phyloP scores from a whole-genome alignment of 2,329 filamentous ascomycete genomes.

The Penicillium sp. region DNA sequence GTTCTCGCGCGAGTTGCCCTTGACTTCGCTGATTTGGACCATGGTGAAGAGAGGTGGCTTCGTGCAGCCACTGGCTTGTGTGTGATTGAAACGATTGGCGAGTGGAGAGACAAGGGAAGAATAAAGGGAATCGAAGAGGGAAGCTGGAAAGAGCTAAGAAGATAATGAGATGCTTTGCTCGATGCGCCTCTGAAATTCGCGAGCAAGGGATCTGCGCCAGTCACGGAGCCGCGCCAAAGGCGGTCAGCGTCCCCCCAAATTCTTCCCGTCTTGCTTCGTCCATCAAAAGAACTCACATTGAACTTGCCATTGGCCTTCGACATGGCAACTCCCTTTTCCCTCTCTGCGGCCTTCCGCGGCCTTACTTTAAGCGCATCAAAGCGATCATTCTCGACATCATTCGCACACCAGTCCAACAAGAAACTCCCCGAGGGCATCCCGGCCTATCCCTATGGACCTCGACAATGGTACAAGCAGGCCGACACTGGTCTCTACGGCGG shows the following conservation, averaged over 20 bases:
- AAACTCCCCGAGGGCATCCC: conserved; percentile 38
- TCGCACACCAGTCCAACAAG: conserved; percentile 29
- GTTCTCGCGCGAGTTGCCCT: conserved; percentile 90
- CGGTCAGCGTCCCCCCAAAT: conserved; percentile 36
- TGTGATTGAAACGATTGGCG: conserved; percentile 3
- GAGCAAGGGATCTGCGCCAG: conserved; percentile 30
- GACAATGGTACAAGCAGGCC: conserved; percentile 43
- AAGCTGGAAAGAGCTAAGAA: conserved; percentile 10
- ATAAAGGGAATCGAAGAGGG: not conserved
- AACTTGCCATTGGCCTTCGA: conserved; percentile 4
- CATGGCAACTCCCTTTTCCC: conserved; percentile 33
- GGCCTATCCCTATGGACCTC: conserved; percentile 45
- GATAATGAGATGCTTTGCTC: conserved; percentile 12
- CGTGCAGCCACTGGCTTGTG: conserved; percentile 18
- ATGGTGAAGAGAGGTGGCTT: conserved; percentile 46
- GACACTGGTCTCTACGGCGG: conserved; percentile 48
- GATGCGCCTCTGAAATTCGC: conserved; percentile 32
- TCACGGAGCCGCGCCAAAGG: conserved; percentile 27
- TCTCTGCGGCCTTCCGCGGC: conserved; percentile 37
- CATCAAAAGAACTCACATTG: conserved; percentile 5
- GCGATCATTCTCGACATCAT: conserved; percentile 38
- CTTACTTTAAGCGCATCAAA: conserved; percentile 36
- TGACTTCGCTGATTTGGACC: conserved; percentile 91
- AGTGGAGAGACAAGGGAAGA: not conserved
- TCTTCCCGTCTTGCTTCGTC: conserved; percentile 19